These are phyloP conservation scores for Herpetomonas samuelpessoai DNA, from an alignment of 208 protist genomes.

Conservation along the genomic window DNA sequence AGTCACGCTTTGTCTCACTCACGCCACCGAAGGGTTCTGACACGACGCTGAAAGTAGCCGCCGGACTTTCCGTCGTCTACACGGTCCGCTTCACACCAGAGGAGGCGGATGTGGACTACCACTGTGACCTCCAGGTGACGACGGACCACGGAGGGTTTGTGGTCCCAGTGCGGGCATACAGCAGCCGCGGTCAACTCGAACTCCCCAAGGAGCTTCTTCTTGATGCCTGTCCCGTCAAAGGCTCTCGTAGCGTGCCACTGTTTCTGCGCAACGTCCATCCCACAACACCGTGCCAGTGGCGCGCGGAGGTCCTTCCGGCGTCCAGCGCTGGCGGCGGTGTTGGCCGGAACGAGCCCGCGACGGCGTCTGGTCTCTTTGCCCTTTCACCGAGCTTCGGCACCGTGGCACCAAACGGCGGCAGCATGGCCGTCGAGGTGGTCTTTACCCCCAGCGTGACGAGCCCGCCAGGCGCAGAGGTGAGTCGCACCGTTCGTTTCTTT, in stretches of 20 bases:
- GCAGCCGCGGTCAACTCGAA: slow-evolving; percentile 80
- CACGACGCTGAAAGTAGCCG: slow-evolving; percentile 77
- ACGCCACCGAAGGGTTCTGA: slow-evolving; percentile 42
- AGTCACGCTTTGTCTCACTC: slow-evolving; percentile 72
- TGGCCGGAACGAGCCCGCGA: too few species aligned
- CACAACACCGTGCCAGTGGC: slow-evolving; percentile 56
- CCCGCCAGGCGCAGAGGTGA: slow-evolving; percentile 6
- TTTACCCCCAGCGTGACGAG: slow-evolving; percentile 38
- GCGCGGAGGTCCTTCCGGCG: slow-evolving; percentile 24
- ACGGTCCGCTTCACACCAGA: slow-evolving; percentile 84
- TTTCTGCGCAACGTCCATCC: slow-evolving; percentile 90
- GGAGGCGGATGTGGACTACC: slow-evolving; percentile 72
- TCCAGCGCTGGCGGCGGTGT: not conserved
- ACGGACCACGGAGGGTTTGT: slow-evolving; percentile 88
- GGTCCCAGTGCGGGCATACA: slow-evolving; percentile 82
- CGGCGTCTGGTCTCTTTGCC: slow-evolving; percentile 30
- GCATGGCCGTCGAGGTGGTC: slow-evolving; percentile 72
- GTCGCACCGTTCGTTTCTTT: slow-evolving; percentile 61
- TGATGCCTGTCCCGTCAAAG: slow-evolving; percentile 68
- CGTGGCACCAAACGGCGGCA: slow-evolving; percentile 43
- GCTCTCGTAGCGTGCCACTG: slow-evolving; percentile 53
- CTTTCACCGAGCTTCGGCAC: slow-evolving; percentile 63
- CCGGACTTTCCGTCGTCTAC: slow-evolving; percentile 88
- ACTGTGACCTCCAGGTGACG: slow-evolving; percentile 71
- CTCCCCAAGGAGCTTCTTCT: slow-evolving; percentile 73